Evolutionary conservation across 345 rosid genomes (phyloP), one percentile per base, ranked within the genome.

Genomic region (Angophora floribunda): DNA sequence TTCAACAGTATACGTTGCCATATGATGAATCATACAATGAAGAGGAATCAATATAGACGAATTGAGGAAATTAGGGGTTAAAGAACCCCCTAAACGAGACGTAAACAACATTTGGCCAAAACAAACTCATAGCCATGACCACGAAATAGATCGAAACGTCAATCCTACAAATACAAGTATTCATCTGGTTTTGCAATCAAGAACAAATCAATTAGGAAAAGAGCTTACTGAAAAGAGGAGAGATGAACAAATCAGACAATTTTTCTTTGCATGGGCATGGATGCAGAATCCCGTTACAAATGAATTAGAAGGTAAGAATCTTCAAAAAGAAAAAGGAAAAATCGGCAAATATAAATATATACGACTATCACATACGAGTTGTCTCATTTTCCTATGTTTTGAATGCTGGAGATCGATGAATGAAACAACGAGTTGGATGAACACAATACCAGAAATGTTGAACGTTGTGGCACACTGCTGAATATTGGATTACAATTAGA

Each of bases 351-450:
- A 24, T 24, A 57, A 57, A 57, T 24, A 24, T 24, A 22, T 57
- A 24, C 0, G 3, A 24, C n/a, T 1, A 57, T 57, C 63, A 9
- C 63, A 24, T 24, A 24, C 14, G 0, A 57, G n/a, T 57, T 1
- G 3, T 57, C 63, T 57, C n/a, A 57, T 24, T 57, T 57, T 9
- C n/a, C 13, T 24, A 0, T 57, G 6, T 2, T 57, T 57, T 0
- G 63, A 57, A 10, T 57, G 63, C 7, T 4, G n/a, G 6, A 57
- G 63, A 57, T 57, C 2, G 1, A 57, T 57, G 13, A 57, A 57
- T 24, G 63, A 57, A 1, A 57, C 3, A 0, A 57, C 3, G 1
- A 59, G 14, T 26, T 0, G 2, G 14, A 59, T 1, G 30, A 59
- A 59, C n/a, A 11, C 11, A 9, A 59, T 11, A 59, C 14, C 3